These are phyloP conservation scores for Dryadomyces quercus-mongolicae DNA, from an alignment of 2,329 filamentous ascomycete genomes.

Conservation along the genomic window DNA sequence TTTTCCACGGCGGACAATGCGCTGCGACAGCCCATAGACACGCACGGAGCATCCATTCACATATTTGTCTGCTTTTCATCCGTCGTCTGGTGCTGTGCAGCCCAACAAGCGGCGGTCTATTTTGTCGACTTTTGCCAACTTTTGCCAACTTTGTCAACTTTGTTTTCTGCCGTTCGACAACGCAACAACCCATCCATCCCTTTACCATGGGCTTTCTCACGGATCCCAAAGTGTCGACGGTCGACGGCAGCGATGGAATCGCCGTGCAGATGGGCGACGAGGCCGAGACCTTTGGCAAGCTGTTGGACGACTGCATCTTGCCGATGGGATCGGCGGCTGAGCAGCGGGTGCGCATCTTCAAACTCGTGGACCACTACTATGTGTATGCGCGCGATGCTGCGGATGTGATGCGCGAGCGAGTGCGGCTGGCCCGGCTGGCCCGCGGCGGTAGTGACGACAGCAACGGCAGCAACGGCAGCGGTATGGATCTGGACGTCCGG, in stretches of 20 bases:
- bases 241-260: conserved; percentile 24
- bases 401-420: conserved; percentile 28
- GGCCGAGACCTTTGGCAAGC: conserved; percentile 76
- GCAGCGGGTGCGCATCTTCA: conserved; percentile 53
- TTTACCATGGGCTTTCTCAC: neutral
- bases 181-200: neutral
- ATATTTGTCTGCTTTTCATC: neutral
- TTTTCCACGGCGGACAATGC: neutral
- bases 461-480: neutral
- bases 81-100: neutral
- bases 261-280: conserved; percentile 45
- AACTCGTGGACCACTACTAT: conserved; percentile 55
- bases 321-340: conserved; percentile 35
- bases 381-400: conserved; percentile 37
- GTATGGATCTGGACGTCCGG: conserved; percentile 42
- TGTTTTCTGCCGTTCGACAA: neutral
- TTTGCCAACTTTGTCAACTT: neutral
- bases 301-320: conserved; percentile 61
- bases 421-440: conserved; percentile 16
- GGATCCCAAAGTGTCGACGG: neutral
- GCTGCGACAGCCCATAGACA: too few relatives aligned
- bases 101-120: neutral
- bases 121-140: neutral
- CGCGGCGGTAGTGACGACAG: conserved; percentile 8
- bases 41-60: too few relatives aligned